Percentiles rank a stretch among this genome's conserved stretches.
phyloP scores from a whole-genome alignment of 352 stramenopile species.

The Pythium oligandrum region DNA sequence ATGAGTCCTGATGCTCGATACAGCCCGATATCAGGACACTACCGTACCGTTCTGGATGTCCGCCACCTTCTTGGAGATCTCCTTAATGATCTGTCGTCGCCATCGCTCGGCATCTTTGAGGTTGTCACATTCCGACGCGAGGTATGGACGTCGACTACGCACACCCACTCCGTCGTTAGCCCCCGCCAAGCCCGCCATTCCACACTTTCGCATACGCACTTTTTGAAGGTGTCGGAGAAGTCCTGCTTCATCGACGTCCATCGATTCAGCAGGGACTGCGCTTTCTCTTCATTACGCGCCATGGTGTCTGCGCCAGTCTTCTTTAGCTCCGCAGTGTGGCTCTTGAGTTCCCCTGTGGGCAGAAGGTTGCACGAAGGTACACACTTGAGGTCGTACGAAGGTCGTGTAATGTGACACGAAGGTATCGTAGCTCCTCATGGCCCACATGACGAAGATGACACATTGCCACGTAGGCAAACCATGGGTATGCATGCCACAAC shows the following conservation, averaged over 20 bases:
- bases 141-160: constrained; percentile 83
- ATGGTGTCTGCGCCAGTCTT: constrained; percentile 46
- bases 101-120: constrained; percentile 92
- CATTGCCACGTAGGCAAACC: too few species aligned
- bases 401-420: too few species aligned
- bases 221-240: constrained; percentile 80
- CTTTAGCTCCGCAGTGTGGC: neutral
- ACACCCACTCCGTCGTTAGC: too few species aligned
- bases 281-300: constrained; percentile 98
- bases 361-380: too few species aligned
- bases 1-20: too few species aligned
- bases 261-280: constrained; percentile 97
- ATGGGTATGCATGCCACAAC: too few species aligned
- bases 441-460: too few species aligned
- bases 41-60: constrained; percentile 94
- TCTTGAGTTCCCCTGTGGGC: too few species aligned
- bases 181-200: too few species aligned
- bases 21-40: too few species aligned
- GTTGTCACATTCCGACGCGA: constrained; percentile 92
- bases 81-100: constrained; percentile 90
- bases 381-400: too few species aligned
- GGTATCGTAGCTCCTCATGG: too few species aligned
- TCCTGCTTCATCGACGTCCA: constrained; percentile 97
- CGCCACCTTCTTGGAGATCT: constrained; percentile 93
- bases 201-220: constrained; percentile 26